Conservation (phyloP, 2,329 filamentous ascomycete genomes). For the Lasiodiplodia citricola region DNA sequence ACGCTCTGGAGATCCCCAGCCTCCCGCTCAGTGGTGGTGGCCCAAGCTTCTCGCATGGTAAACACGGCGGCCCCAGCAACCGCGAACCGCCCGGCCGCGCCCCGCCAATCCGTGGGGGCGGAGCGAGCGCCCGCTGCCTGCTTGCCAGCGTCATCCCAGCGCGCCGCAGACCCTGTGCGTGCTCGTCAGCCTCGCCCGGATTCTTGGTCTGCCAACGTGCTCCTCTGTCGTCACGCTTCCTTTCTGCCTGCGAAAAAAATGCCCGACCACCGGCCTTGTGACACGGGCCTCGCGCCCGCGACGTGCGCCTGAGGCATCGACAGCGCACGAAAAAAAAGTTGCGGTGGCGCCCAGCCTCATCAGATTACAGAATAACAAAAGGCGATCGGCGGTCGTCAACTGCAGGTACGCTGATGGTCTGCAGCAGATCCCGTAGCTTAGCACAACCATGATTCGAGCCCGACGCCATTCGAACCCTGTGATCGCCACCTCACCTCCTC, state of each 20-base stretch:
- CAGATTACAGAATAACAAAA: background rate
- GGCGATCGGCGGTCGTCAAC: background rate
- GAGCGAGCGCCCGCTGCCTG: background rate
- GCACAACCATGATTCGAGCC: background rate
- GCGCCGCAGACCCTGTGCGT: background rate
- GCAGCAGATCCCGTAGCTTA: background rate
- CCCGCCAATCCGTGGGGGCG: slow-evolving; percentile 19
- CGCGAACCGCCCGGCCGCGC: background rate
- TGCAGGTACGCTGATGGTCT: background rate
- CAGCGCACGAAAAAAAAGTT: background rate
- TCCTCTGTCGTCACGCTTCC: background rate
- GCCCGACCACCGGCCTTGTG: background rate
- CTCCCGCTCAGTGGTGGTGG: background rate
- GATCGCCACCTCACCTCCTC: too few relatives aligned
- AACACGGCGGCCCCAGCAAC: slow-evolving; percentile 25
- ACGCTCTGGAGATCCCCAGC: slow-evolving; percentile 12
- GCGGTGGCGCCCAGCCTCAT: background rate
- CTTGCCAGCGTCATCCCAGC: slow-evolving; percentile 13
- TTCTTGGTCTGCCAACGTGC: background rate
- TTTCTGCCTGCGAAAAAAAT: background rate
- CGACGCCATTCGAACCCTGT: background rate
- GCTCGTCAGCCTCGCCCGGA: background rate
- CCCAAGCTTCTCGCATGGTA: slow-evolving; percentile 1
- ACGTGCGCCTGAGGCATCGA: background rate
- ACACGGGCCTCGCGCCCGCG: background rate